phyloP scores from a whole-genome alignment of 2,329 filamentous ascomycete genomes.

The Pezicula neosporulosa region DNA sequence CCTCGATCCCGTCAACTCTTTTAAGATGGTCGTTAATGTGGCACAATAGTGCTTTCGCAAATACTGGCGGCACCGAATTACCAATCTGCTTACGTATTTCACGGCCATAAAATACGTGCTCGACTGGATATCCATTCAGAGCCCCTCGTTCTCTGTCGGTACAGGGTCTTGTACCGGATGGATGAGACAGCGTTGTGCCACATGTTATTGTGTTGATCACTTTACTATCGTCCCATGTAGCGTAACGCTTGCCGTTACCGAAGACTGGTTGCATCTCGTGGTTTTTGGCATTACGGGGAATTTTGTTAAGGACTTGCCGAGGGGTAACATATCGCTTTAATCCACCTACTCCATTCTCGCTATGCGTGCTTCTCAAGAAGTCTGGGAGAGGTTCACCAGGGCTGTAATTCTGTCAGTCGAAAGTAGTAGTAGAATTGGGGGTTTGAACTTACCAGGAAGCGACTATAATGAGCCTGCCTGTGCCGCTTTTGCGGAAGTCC shows the following conservation, averaged over 20 bases:
- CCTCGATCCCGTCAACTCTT: slow-evolving; percentile 5
- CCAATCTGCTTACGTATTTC: slow-evolving; percentile 64
- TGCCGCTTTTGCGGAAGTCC: slow-evolving; percentile 14
- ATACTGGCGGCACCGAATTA: slow-evolving; percentile 70
- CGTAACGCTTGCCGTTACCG: no score
- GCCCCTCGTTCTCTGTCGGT: slow-evolving; percentile 65
- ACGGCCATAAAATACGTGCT: slow-evolving; percentile 50
- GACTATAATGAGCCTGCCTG: slow-evolving; percentile 50
- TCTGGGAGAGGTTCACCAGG: slow-evolving; percentile 67
- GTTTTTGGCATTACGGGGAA: slow-evolving; percentile 35
- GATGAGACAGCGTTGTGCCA: slow-evolving; percentile 55
- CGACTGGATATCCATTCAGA: slow-evolving; percentile 64
- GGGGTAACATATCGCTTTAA: slow-evolving; percentile 42
- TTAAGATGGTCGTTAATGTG: slow-evolving; percentile 33
- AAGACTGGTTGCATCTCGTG: no score
- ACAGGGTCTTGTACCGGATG: slow-evolving; percentile 56
- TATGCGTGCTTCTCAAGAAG: slow-evolving; percentile 61
- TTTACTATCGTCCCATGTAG: no score
- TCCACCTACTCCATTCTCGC: slow-evolving; percentile 30
- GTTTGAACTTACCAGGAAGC: slow-evolving; percentile 34
- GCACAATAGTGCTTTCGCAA: slow-evolving; percentile 37
- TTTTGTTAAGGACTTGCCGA: slow-evolving; percentile 18
- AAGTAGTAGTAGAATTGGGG: background rate
- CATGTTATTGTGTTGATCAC: slow-evolving; percentile 50
- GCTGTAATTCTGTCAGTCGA: slow-evolving; percentile 28